phyloP scores from a whole-genome alignment of 805 yeast species.

The Ogataea paradorogensis region DNA sequence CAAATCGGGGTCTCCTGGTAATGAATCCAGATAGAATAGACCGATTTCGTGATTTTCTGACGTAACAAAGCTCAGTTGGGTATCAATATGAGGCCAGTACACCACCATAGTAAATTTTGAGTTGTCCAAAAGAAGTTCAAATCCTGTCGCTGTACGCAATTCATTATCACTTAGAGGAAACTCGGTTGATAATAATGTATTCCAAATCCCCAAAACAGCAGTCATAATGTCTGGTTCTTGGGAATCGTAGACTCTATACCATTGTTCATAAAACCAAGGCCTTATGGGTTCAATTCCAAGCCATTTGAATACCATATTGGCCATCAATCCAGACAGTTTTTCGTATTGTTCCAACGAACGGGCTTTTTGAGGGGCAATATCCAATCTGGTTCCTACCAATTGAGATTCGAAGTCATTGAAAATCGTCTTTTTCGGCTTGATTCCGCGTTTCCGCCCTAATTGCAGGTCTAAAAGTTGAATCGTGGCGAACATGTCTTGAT shows the following conservation, averaged over 20 bases:
- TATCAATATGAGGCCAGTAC: constrained; percentile 21
- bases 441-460: constrained; percentile 4
- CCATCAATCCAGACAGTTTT: constrained; percentile 14
- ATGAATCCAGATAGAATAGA: constrained; percentile 18
- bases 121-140: constrained; percentile 22
- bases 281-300: constrained; percentile 4
- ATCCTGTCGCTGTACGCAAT: constrained; percentile 11
- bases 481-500: constrained; percentile 6
- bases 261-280: constrained; percentile 27
- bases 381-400: constrained; percentile 21
- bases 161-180: constrained; percentile 21
- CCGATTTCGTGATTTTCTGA: constrained; percentile 22
- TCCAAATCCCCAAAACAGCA: constrained; percentile 18
- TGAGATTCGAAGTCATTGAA: constrained; percentile 20
- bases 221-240: constrained; percentile 10
- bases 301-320: constrained; percentile 8
- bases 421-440: constrained; percentile 12
- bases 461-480: constrained; percentile 15
- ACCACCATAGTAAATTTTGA: constrained; percentile 13
- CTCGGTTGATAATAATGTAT: constrained; percentile 9
- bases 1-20: constrained; percentile 19
- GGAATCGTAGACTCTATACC: constrained; percentile 24
- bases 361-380: constrained; percentile 32
- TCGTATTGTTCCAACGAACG: constrained; percentile 23
- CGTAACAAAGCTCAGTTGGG: constrained; percentile 11